Conservation (phyloP, 2,329 filamentous ascomycete genomes). For the Penicillium decumbens region DNA sequence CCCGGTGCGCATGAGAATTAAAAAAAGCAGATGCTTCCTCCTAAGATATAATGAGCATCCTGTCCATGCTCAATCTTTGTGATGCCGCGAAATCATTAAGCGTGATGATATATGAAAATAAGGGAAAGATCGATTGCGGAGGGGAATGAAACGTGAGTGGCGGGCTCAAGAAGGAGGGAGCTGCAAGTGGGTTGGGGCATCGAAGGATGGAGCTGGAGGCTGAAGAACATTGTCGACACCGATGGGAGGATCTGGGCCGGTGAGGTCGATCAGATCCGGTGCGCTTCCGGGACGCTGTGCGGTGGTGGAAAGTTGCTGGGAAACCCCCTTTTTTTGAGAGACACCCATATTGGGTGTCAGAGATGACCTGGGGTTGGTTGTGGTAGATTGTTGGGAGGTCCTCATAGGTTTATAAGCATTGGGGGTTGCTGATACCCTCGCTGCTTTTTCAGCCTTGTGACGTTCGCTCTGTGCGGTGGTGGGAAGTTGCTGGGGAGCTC, state of each 20-base stretch:
- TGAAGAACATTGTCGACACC: background rate
- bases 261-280: background rate
- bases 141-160: background rate
- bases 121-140: background rate
- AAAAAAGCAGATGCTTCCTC: background rate
- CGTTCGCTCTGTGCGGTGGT: too few species aligned
- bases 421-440: too few species aligned
- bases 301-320: background rate
- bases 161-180: background rate
- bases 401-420: background rate
- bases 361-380: background rate
- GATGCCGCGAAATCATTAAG: background rate
- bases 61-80: background rate
- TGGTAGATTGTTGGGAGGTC: background rate
- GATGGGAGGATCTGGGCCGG: background rate
- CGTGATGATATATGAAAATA: background rate
- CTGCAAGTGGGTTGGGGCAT: background rate
- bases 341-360: background rate
- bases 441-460: too few species aligned
- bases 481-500: too few species aligned
- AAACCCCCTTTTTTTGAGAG: background rate
- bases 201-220: background rate
- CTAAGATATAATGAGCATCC: background rate
- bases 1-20: background rate
- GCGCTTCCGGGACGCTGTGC: background rate